phyloP scores from a whole-genome alignment of 345 rosid species.

The Brassica napus region DNA sequence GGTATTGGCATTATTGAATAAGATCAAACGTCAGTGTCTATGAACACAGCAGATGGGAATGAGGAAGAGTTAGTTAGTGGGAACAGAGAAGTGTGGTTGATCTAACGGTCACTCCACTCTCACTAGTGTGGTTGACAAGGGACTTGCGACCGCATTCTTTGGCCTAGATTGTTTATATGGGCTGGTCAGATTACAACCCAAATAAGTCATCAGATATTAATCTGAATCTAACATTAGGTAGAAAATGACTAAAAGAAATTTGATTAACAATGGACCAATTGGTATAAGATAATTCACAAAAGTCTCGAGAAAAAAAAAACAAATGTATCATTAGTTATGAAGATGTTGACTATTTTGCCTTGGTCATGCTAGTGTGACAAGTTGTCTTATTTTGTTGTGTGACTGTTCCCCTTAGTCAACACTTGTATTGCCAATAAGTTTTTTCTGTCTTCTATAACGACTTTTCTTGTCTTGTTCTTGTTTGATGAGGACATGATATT shows the following conservation, averaged over 20 bases:
- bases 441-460: background rate
- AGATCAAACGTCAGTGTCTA: conserved; percentile 10
- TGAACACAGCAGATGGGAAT: conserved; percentile 2
- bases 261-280: background rate
- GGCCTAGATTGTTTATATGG: conserved; percentile 4
- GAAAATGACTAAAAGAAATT: too few relatives aligned
- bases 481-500: background rate
- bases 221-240: too few relatives aligned
- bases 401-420: too few relatives aligned
- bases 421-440: background rate
- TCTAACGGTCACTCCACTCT: conserved; percentile 45
- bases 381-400: background rate
- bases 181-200: background rate
- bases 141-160: too few relatives aligned
- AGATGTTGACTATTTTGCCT: background rate
- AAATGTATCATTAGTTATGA: background rate
- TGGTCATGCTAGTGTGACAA: background rate
- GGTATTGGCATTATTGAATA: conserved; percentile 11
- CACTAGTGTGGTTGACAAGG: background rate
- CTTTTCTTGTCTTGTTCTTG: background rate
- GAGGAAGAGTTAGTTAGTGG: background rate
- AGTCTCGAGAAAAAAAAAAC: too few relatives aligned
- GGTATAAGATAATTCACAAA: background rate
- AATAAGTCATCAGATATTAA: background rate
- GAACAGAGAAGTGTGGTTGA: conserved; percentile 10